These are phyloP conservation scores for Fusarium penzigii DNA, from an alignment of 2,329 filamentous ascomycete genomes.

Conservation along the genomic window DNA sequence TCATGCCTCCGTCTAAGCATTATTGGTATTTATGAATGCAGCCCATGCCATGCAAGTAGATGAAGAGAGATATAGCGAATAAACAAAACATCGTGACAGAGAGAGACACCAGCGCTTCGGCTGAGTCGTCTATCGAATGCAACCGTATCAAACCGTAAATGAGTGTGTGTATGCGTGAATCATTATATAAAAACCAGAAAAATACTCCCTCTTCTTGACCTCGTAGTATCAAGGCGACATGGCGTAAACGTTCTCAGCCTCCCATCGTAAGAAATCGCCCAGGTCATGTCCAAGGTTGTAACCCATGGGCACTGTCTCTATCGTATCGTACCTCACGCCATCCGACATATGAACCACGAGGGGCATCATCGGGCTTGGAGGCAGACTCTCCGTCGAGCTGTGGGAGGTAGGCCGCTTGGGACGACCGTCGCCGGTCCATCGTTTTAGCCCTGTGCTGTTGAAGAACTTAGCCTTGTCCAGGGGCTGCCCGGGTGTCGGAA, in stretches of 20 bases:
- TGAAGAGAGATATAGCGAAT: neutral
- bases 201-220: neutral
- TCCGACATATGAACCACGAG: conserved; percentile 44
- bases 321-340: conserved; percentile 30
- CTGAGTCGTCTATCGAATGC: neutral
- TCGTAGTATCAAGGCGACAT: conserved; percentile 10
- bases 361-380: conserved; percentile 52
- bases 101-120: neutral
- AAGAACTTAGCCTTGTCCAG: conserved; percentile 37
- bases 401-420: conserved; percentile 33
- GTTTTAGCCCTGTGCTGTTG: conserved; percentile 32
- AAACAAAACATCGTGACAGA: neutral
- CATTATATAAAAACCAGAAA: conserved; percentile 1
- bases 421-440: conserved; percentile 40
- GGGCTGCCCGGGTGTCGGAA: conserved; percentile 16
- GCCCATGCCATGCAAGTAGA: neutral
- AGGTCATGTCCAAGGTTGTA: conserved; percentile 62
- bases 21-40: neutral
- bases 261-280: conserved; percentile 60
- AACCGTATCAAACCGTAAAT: conserved; percentile 2
- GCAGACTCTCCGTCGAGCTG: conserved; percentile 41
- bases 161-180: neutral
- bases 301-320: conserved; percentile 53
- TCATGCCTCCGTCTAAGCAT: neutral
- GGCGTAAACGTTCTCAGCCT: conserved; percentile 50